These are phyloP conservation scores for Hymenoscyphus infarciens DNA, from an alignment of 2,329 filamentous ascomycete genomes.

Conservation along the genomic window DNA sequence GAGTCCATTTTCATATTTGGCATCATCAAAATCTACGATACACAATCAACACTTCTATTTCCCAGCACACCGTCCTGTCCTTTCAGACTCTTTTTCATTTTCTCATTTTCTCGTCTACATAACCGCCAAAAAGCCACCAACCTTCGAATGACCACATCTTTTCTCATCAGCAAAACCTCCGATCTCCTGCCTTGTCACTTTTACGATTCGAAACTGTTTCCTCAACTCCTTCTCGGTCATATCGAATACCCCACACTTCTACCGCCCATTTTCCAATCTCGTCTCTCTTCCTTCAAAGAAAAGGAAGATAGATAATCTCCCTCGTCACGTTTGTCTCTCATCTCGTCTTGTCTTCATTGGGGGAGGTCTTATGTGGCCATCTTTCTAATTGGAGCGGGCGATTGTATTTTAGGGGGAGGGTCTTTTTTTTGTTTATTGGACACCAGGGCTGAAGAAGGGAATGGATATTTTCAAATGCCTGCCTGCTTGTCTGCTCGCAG, in stretches of 20 bases:
- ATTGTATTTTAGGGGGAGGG: neutral
- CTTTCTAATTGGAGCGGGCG: neutral
- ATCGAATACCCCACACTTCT: constrained; percentile 1
- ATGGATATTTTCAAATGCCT: neutral
- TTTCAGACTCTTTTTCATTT: constrained; percentile 29
- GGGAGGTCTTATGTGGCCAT: neutral
- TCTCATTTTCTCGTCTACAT: neutral
- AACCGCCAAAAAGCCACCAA: neutral
- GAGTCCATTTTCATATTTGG: constrained; percentile 20
- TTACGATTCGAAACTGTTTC: neutral
- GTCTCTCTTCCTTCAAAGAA: neutral
- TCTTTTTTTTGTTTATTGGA: neutral
- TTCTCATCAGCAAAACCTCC: neutral
- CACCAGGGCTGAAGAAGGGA: neutral
- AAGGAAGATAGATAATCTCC: neutral
- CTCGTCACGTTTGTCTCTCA: neutral
- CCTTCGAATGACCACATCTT: neutral
- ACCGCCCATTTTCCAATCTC: neutral
- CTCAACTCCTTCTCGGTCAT: neutral
- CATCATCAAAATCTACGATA: constrained; percentile 25
- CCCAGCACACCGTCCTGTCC: constrained; percentile 33
- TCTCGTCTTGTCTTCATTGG: neutral
- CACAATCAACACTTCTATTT: constrained; percentile 20
- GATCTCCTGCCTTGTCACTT: neutral
- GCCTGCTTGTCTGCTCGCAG: too few relatives aligned